Conservation (phyloP, 2,329 filamentous ascomycete genomes). For the Alternaria alternata region DNA sequence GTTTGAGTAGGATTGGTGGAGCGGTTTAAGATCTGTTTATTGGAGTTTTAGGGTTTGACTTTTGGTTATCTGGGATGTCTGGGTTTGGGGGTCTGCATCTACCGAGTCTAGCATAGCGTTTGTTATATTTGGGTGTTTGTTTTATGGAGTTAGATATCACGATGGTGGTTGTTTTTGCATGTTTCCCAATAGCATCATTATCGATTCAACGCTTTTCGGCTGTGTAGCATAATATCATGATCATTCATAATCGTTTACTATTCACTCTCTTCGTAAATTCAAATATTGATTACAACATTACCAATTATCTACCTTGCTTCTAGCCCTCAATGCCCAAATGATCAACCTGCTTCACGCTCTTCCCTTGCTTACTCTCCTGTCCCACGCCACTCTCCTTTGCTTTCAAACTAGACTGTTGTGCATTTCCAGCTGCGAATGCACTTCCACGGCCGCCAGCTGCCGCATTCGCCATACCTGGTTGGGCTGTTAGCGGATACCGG, state of each 20-base stretch:
- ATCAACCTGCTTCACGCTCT: constrained; percentile 36
- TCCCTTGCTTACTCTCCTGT: constrained; percentile 15
- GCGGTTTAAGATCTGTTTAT: neutral
- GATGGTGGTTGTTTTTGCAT: neutral
- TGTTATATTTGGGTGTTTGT: neutral
- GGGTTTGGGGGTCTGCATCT: neutral
- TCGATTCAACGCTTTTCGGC: neutral
- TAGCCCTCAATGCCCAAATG: constrained; percentile 48
- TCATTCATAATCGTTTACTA: neutral
- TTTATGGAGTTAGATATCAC: neutral
- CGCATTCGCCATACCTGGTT: constrained; percentile 30
- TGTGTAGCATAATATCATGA: neutral
- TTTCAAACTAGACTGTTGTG: constrained; percentile 26
- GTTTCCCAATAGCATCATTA: neutral
- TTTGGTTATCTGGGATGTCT: neutral
- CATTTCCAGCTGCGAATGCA: constrained; percentile 33
- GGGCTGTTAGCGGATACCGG: neutral
- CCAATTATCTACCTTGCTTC: neutral
- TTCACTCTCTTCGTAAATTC: rapidly evolving
- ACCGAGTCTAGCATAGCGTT: neutral
- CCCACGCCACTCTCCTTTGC: constrained; percentile 8
- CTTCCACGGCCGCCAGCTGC: constrained; percentile 28
- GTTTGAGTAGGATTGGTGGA: constrained; percentile 53
- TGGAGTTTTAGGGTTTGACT: neutral
- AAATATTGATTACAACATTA: neutral